These are phyloP conservation scores for Strigomonas galati DNA, from an alignment of 208 protist genomes.

Conservation along the genomic window DNA sequence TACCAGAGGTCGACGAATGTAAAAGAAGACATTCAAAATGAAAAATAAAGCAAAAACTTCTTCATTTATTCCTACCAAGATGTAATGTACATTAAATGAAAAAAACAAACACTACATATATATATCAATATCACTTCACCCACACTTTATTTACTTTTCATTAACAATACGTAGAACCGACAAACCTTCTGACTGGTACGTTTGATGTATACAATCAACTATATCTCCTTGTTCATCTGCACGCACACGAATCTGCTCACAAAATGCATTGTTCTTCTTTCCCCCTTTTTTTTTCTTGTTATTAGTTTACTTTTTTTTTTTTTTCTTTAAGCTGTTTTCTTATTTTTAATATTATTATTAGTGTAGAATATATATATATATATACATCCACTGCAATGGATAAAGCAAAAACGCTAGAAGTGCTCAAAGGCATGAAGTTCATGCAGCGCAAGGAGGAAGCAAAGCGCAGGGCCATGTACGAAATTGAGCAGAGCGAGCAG, in stretches of 20 bases:
- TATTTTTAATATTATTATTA: constrained; percentile 15
- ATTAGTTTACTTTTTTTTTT: background rate
- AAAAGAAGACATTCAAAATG: background rate
- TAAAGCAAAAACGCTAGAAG: constrained; percentile 75
- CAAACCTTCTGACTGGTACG: too few species aligned
- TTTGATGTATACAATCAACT: too few species aligned
- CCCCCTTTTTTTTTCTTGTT: constrained; percentile 2
- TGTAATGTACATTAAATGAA: constrained; percentile 9
- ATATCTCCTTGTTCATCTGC: too few species aligned
- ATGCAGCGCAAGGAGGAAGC: constrained; percentile 91
- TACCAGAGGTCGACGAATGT: background rate
- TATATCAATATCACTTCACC: too few species aligned
- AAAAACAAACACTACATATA: background rate
- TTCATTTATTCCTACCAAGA: background rate
- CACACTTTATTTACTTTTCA: background rate
- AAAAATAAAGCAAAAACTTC: background rate
- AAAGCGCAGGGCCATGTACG: constrained; percentile 70
- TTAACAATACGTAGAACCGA: too few species aligned
- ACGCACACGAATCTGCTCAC: too few species aligned
- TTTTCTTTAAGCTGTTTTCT: constrained; percentile 3
- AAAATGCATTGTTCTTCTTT: too few species aligned
- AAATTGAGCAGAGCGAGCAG: constrained; percentile 52
- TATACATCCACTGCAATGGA: constrained; percentile 40
- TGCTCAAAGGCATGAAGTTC: constrained; percentile 89
- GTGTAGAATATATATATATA: background rate